Conservation (phyloP, 139 green algal genomes). For the Raphidocelis subcapitata region DNA sequence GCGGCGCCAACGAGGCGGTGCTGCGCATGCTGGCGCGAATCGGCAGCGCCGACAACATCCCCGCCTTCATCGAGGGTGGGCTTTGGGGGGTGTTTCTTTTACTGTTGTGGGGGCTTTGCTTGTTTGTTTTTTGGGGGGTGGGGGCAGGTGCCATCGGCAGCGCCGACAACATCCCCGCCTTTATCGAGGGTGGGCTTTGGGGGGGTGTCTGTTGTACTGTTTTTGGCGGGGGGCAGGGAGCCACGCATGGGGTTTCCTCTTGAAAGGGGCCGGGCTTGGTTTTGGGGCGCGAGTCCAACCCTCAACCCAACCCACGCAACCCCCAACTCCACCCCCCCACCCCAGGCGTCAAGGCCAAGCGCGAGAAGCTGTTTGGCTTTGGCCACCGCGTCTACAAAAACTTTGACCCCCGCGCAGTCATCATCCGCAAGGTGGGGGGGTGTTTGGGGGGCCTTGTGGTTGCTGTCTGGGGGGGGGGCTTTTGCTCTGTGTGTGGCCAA, state of each 20-base stretch:
- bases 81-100: background rate
- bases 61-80: conserved; percentile 53
- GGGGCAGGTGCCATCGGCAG: no score
- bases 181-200: conserved; percentile 47
- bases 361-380: conserved; percentile 94
- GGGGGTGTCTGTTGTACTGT: background rate
- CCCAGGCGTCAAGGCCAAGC: conserved; percentile 65
- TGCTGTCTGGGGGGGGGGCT: background rate
- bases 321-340: no score
- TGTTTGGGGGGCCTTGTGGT: background rate
- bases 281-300: no score
- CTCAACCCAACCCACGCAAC: no score
- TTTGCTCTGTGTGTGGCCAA: background rate
- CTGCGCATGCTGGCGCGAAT: conserved; percentile 97
- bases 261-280: no score
- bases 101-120: background rate
- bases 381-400: conserved; percentile 99
- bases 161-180: conserved; percentile 79
- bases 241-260: no score
- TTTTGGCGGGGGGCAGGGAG: no score
- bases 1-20: conserved; percentile 98
- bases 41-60: conserved; percentile 84
- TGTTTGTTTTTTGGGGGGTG: no score
- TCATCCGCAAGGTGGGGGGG: conserved; percentile 76
- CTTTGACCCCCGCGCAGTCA: conserved; percentile 95